Evolutionary conservation across 306 rosid species (phyloP), one percentile per base, ranked within the genome.

Genomic region (Lagenaria siceraria): DNA sequence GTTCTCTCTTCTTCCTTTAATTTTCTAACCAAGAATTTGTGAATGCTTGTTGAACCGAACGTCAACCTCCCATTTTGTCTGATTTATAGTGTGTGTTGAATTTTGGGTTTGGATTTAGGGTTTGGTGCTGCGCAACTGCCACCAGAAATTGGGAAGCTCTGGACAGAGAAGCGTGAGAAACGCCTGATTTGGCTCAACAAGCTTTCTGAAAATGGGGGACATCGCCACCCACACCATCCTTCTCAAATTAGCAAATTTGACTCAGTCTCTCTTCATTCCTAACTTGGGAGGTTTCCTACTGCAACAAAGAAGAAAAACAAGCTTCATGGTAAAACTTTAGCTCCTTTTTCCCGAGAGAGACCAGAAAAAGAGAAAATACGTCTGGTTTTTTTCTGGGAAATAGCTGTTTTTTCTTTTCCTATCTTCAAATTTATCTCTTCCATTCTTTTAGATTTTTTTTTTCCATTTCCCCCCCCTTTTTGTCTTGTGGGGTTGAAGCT

Each of bases 371-470:
- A 8, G 6, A 10, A 38, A 3, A 60, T 71, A 35, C 10, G 40
- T 79, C 83, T 90, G 89, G 90, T 82, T 84, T 78, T 85, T 77
- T 86, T 86, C 74, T 81, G 64, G 64, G 36, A 54, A 53, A 64
- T 33, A 74, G 75, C 60, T 71, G 33, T 60, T 77, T 76, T 79
- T 38, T 25, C 70, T 17, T 10, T 7, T 21, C 51, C 13, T 15
- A 49, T 40, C 46, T 7, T 10, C 46, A 29, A 29, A 36, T 36
- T 11, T 66, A 38, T 66, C 73, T 38, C 7, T 4, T 36, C 27
- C 52, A 46, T 51, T 51, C 7, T 49, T 4, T 49, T 17, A 17
- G 21, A 51, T 51, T 17, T 17, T 17, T 9, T 46, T 46, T 11
- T 11, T 46, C 10, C 6, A 11, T 60, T 2, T 6, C 29, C 0